Evolutionary conservation across 2,329 filamentous ascomycete species (phyloP).

Genomic region (Neofusicoccum sp.): DNA sequence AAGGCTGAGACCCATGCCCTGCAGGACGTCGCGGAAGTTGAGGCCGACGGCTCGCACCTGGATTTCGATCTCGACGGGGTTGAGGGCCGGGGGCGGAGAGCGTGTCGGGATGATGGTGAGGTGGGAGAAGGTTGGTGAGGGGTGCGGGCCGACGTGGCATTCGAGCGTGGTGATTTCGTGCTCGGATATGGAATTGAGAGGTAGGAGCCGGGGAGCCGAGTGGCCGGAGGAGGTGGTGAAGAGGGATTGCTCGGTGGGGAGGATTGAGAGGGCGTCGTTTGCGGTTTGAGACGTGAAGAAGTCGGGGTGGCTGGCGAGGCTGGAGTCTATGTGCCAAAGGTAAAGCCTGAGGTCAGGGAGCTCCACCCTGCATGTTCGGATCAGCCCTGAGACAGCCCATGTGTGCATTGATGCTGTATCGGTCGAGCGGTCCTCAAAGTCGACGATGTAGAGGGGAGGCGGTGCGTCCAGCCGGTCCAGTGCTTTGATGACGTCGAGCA

Average conservation of each 20-base stretch:
- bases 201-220: neutral
- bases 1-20: neutral
- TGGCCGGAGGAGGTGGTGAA: neutral
- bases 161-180: neutral
- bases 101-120: neutral
- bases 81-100: neutral
- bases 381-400: neutral
- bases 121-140: neutral
- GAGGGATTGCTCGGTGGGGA: neutral
- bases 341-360: neutral
- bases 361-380: neutral
- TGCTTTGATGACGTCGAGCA: no score
- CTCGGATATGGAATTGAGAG: neutral
- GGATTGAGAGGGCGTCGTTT: neutral
- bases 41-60: slow-evolving; percentile 24
- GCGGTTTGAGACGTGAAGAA: neutral
- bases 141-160: neutral
- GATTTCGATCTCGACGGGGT: slow-evolving; percentile 25
- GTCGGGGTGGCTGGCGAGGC: neutral
- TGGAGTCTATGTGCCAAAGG: neutral
- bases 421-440: no score
- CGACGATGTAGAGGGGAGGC: no score
- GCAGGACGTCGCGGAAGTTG: neutral
- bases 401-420: neutral
- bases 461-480: no score